phyloP scores from a whole-genome alignment of 441 rosid genomes.

The Adansonia grandidieri region DNA sequence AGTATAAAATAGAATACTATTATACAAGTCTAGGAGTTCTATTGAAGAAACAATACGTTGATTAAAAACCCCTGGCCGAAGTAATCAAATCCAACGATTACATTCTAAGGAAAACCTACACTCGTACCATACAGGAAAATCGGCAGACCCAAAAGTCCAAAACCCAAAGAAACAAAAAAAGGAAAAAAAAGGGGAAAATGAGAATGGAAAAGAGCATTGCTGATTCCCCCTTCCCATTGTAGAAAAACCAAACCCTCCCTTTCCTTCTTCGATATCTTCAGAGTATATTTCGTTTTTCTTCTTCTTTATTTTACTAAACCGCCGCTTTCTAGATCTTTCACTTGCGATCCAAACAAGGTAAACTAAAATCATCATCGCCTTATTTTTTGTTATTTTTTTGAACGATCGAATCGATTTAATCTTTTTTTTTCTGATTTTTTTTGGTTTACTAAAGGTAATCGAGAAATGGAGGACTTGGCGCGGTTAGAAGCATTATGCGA shows the following conservation, averaged over 20 bases:
- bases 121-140: neutral
- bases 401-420: conserved; percentile 9
- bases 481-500: conserved; percentile 97
- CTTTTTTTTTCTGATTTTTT: neutral
- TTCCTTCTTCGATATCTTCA: conserved; percentile 9
- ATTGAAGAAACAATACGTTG: too few relatives aligned
- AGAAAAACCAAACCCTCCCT: conserved; percentile 17
- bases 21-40: too few relatives aligned
- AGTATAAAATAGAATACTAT: too few relatives aligned
- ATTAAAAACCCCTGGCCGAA: too few relatives aligned
- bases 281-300: neutral
- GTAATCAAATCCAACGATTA: too few relatives aligned
- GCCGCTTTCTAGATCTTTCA: conserved; percentile 18
- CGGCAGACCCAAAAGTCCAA: neutral
- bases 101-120: neutral
- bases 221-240: neutral
- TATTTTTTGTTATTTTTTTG: neutral
- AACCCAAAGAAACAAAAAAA: neutral
- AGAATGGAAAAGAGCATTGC: neutral
- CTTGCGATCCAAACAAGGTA: conserved; percentile 16
- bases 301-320: conserved; percentile 8
- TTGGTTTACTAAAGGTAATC: conserved; percentile 28
- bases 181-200: neutral
- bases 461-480: conserved; percentile 84
- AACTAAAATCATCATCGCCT: neutral